These are phyloP conservation scores for Penicillium expansum DNA, from an alignment of 2,329 filamentous ascomycete genomes.

Conservation along the genomic window DNA sequence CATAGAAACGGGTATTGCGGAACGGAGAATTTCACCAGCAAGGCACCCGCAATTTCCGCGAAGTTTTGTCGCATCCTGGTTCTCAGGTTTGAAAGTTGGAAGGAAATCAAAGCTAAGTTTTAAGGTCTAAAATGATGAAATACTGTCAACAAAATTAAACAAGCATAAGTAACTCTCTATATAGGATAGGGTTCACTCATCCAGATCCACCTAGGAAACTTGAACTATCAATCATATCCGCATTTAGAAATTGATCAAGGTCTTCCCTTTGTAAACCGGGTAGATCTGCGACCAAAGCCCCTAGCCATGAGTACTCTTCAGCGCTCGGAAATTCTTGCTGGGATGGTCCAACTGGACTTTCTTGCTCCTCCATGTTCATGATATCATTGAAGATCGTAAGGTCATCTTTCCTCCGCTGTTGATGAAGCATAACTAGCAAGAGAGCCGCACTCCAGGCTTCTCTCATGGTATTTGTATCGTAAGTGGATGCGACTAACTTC, in stretches of 20 bases:
- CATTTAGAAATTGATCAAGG: conserved; percentile 40
- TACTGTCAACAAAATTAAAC: background rate
- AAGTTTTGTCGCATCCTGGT: background rate
- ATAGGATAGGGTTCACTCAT: background rate
- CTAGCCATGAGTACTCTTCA: conserved; percentile 41
- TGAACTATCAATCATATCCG: conserved; percentile 24
- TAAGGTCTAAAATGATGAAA: background rate
- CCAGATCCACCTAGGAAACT: conserved; percentile 6
- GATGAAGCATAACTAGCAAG: conserved; percentile 52
- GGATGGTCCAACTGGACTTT: conserved; percentile 6
- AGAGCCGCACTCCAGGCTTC: conserved; percentile 55
- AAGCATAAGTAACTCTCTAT: background rate
- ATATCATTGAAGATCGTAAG: conserved; percentile 29
- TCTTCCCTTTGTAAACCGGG: conserved; percentile 42
- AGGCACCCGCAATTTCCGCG: background rate
- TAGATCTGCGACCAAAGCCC: conserved; percentile 42
- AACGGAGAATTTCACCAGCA: background rate
- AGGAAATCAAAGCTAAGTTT: background rate
- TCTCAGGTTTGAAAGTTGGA: background rate
- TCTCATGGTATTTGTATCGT: conserved; percentile 47
- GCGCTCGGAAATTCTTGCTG: conserved; percentile 20
- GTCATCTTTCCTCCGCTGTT: conserved; percentile 45
- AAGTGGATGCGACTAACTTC: conserved; percentile 41
- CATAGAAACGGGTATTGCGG: conserved; percentile 4
- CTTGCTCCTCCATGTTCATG: conserved; percentile 26